Evolutionary conservation across 2,329 filamentous ascomycete genomes (phyloP).

Genomic region (Myotisia sp.): DNA sequence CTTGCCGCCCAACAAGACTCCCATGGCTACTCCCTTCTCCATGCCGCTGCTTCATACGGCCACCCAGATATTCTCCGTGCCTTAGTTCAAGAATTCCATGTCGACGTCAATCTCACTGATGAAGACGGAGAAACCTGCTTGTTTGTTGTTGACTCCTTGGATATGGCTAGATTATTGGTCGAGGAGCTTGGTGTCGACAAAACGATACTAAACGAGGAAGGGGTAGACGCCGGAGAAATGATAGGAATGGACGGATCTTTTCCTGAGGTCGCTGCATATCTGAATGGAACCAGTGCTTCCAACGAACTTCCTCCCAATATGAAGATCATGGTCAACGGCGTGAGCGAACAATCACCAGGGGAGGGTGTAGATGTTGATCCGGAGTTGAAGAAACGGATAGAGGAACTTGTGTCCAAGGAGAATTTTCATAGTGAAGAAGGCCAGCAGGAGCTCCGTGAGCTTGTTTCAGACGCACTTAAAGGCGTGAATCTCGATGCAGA

Average conservation of each 20-base stretch:
- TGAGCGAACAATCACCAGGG: conserved; percentile 43
- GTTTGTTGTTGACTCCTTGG: conserved; percentile 73
- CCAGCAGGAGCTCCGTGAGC: conserved; percentile 60
- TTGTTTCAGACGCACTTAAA: conserved; percentile 67
- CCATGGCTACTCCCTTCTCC: conserved; percentile 85
- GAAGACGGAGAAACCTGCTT: conserved; percentile 90
- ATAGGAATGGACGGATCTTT: conserved; percentile 67
- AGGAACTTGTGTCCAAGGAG: conserved; percentile 67
- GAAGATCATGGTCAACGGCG: conserved; percentile 60
- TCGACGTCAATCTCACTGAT: conserved; percentile 67
- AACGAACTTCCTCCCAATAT: conserved; percentile 62
- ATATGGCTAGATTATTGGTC: conserved; percentile 63
- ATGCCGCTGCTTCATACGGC: conserved; percentile 85
- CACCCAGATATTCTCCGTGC: conserved; percentile 65
- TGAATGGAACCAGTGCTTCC: conserved; percentile 35
- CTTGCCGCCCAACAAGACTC: conserved; percentile 70
- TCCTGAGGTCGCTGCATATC: conserved; percentile 58
- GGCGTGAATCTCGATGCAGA: conserved; percentile 35
- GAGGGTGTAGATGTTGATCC: conserved; percentile 57
- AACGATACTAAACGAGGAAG: conserved; percentile 53
- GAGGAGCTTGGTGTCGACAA: conserved; percentile 66
- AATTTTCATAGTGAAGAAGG: conserved; percentile 72
- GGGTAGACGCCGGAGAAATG: conserved; percentile 65
- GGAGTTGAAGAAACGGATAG: conserved; percentile 72
- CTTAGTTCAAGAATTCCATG: conserved; percentile 61